Conservation (phyloP, 2,329 filamentous ascomycete genomes). For the Aspergillus carbonarius region DNA sequence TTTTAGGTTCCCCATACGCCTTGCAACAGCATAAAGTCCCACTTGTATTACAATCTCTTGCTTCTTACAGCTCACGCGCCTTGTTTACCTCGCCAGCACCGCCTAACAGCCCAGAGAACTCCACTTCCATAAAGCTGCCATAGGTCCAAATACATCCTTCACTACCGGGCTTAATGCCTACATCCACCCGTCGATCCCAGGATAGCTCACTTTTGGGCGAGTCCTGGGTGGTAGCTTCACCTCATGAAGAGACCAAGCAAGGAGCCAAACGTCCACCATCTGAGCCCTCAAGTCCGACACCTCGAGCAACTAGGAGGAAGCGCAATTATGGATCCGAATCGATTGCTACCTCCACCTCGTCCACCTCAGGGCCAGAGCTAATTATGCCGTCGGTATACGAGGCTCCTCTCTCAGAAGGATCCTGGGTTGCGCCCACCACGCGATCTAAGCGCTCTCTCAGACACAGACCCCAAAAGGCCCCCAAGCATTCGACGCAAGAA, state of each 20-base stretch:
- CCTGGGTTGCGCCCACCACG: constrained; percentile 33
- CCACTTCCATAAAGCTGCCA: background rate
- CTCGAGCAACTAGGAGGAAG: constrained; percentile 5
- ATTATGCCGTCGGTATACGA: constrained; percentile 44
- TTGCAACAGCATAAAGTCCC: background rate
- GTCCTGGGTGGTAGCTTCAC: constrained; percentile 39
- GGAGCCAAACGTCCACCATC: constrained; percentile 1
- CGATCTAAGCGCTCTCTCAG: constrained; percentile 21
- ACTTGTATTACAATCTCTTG: background rate
- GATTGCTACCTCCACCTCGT: constrained; percentile 26
- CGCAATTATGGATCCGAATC: constrained; percentile 23
- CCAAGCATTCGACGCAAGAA: background rate
- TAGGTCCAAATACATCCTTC: background rate
- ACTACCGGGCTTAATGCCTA: constrained; percentile 10
- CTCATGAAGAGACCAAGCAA: constrained; percentile 15
- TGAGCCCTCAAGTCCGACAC: constrained; percentile 13
- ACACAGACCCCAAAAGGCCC: constrained; percentile 23
- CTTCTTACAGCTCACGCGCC: background rate
- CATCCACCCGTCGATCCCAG: background rate
- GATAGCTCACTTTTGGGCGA: constrained; percentile 30
- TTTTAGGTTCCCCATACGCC: background rate
- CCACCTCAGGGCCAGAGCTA: constrained; percentile 37
- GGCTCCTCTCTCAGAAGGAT: constrained; percentile 31
- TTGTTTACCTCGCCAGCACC: background rate
- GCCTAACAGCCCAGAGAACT: background rate